Evolutionary conservation across 2,329 filamentous ascomycete genomes (phyloP).

Genomic region (Ophiostoma sp.): DNA sequence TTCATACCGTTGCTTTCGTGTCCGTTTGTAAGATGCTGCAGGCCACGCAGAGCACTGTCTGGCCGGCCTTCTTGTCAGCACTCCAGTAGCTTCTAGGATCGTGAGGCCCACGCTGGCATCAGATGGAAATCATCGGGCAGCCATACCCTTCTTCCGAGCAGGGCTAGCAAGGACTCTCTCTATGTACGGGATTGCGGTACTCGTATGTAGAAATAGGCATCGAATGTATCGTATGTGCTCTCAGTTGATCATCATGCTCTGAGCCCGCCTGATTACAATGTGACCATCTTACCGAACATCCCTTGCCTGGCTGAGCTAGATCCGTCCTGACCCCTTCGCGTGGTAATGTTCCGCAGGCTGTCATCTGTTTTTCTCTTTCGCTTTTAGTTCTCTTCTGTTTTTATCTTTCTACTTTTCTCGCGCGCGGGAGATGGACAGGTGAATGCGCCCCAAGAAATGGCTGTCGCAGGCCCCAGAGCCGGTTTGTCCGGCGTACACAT

Average conservation of each 20-base stretch:
- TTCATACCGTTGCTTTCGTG: no score
- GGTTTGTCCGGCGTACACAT: neutral
- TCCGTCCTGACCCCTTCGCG: neutral
- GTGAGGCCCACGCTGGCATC: neutral
- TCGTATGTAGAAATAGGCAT: neutral
- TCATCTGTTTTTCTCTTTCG: neutral
- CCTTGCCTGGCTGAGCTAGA: slow-evolving; percentile 6
- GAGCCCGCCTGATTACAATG: neutral
- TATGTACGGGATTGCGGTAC: no score
- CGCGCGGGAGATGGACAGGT: neutral
- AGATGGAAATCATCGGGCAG: neutral
- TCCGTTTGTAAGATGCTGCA: no score
- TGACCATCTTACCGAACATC: neutral
- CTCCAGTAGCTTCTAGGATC: neutral
- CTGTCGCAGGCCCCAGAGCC: slow-evolving; percentile 6
- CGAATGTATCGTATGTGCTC: neutral
- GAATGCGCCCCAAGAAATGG: neutral
- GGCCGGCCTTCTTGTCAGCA: no score
- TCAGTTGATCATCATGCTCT: slow-evolving; percentile 4
- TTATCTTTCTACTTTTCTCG: neutral
- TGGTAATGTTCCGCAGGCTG: neutral
- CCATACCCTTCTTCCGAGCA: neutral
- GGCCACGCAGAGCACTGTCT: no score
- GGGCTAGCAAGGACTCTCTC: neutral
- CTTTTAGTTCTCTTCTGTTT: neutral